A percentile compares a stretch with the other conserved stretches of the same genome.
These are phyloP conservation scores for Beta vulgaris DNA, from an alignment of 148 eudicot species.

Conservation along the genomic window DNA sequence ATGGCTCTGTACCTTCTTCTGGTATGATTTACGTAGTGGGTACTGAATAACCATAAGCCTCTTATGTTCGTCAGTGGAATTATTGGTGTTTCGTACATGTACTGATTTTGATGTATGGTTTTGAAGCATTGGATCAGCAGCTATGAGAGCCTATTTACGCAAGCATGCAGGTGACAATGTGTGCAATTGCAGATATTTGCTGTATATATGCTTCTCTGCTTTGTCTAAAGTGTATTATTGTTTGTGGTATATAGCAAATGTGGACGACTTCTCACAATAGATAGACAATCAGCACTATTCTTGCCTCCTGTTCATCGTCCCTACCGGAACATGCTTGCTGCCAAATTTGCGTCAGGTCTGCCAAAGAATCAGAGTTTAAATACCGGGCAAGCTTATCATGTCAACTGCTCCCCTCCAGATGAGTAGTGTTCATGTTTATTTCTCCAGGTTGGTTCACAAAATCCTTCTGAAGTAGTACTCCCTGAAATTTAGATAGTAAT, in stretches of 20 bases:
- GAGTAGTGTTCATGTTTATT: conserved; percentile 25
- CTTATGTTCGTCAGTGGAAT: background rate
- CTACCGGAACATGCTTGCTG: conserved; percentile 43
- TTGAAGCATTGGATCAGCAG: conserved; percentile 80
- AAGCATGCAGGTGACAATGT: conserved; percentile 65
- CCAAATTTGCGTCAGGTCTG: conserved; percentile 31
- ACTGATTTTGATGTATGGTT: conserved; percentile 24
- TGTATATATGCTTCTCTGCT: background rate
- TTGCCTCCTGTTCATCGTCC: conserved; percentile 84
- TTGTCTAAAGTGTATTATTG: conserved; percentile 6
- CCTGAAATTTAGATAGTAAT: background rate
- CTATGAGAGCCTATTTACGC: conserved; percentile 59
- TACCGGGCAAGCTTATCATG: conserved; percentile 53
- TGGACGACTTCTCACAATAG: conserved; percentile 66
- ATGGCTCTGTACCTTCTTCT: conserved; percentile 54
- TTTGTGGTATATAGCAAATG: conserved; percentile 68
- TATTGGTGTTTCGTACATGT: background rate
- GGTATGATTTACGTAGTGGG: conserved; percentile 38
- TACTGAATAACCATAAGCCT: background rate
- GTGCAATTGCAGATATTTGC: background rate
- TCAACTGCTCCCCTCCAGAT: conserved; percentile 64
- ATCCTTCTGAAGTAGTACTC: background rate
- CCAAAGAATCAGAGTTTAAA: conserved; percentile 35
- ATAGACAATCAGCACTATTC: conserved; percentile 59
- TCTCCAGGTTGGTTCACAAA: conserved; percentile 6